Evolutionary conservation across 257 asterid species (phyloP).

Genomic region (Solanum rostratum): DNA sequence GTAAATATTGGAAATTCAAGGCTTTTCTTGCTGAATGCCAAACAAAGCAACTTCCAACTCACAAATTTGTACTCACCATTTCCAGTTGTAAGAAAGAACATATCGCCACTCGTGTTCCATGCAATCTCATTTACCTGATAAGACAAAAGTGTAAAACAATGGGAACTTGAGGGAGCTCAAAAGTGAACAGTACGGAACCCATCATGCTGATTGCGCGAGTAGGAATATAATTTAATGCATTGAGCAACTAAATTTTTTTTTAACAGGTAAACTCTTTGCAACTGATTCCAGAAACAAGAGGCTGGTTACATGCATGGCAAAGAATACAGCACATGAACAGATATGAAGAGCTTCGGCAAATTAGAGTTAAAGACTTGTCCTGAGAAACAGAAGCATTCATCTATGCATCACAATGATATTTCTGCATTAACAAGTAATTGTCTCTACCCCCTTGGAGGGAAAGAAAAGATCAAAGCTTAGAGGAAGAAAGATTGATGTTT

Average conservation of each 20-base stretch:
- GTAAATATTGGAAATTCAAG: not conserved
- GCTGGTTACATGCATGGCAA: not conserved
- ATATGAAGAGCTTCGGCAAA: not conserved
- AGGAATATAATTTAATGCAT: not conserved
- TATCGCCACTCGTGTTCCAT: constrained; percentile 64
- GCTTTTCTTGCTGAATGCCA: not conserved
- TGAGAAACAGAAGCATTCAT: not conserved
- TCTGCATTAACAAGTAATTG: not conserved
- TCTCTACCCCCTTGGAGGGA: not conserved
- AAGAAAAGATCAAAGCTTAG: not conserved
- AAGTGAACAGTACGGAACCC: not conserved
- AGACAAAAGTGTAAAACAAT: not conserved
- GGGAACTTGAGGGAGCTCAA: not conserved
- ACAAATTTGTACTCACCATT: constrained; percentile 50
- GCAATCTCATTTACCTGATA: constrained; percentile 87
- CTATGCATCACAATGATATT: not conserved
- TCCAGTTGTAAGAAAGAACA: constrained; percentile 92
- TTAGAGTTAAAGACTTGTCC: not conserved
- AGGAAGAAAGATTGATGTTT: not conserved
- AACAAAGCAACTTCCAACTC: not conserved
- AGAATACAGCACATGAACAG: not conserved
- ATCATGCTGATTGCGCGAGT: not conserved
- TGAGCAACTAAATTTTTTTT: not conserved
- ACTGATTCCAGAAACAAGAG: not conserved
- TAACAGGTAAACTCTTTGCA: not conserved